Evolutionary conservation across 192 early-diverging fungal genomes (phyloP).

Genomic region (Umbelopsis sp.): DNA sequence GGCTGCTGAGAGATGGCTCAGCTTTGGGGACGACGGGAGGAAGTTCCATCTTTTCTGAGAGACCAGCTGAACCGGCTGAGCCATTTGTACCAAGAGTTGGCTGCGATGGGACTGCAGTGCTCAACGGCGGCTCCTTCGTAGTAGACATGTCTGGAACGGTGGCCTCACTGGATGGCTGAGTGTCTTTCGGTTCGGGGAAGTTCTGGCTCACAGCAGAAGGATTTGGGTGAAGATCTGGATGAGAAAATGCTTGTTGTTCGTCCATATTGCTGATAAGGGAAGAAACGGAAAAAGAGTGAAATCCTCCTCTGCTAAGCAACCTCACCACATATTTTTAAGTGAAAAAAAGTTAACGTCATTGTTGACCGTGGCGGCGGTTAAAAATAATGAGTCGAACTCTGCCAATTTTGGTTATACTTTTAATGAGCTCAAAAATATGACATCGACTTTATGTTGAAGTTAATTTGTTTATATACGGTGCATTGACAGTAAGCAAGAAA

Average conservation of each 20-base stretch:
- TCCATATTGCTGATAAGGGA: conserved; percentile 5
- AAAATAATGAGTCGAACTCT: not conserved
- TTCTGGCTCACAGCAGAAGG: not conserved
- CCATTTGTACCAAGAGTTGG: not conserved
- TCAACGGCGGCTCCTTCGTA: not conserved
- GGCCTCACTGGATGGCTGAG: not conserved
- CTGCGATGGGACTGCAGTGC: not conserved
- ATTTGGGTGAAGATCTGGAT: conserved; percentile 8
- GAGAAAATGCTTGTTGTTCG: conserved; percentile 8
- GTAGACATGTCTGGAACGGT: no score
- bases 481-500: no score
- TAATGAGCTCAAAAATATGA: no score
- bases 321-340: not conserved
- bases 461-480: no score
- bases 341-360: conserved; percentile 13
- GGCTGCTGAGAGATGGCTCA: conserved; percentile 3
- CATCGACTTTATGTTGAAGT: no score
- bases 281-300: not conserved
- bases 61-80: not conserved
- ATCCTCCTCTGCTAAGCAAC: not conserved
- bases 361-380: not conserved
- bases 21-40: not conserved
- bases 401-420: not conserved
- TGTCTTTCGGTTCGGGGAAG: not conserved
- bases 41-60: not conserved